A percentile compares a stretch with the other conserved stretches of the same genome.
phyloP scores from a whole-genome alignment of 441 rosid species.

The Omphalea diandra region DNA sequence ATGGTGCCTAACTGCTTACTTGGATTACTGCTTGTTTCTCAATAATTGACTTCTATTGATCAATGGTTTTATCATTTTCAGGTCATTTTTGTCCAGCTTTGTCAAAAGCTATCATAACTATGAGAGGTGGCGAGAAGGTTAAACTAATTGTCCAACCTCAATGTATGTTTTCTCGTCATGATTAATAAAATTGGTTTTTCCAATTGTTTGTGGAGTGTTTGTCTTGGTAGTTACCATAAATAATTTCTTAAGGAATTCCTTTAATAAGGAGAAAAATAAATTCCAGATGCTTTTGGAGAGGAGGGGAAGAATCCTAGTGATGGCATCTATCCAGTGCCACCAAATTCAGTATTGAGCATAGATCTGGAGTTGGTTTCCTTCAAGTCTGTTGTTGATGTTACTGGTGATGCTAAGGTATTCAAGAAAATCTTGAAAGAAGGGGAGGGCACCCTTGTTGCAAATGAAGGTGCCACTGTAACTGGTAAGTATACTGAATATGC shows the following conservation, averaged over 20 bases:
- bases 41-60: constrained; percentile 7
- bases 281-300: constrained; percentile 55
- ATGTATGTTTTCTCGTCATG: constrained; percentile 33
- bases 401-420: constrained; percentile 51
- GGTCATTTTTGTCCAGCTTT: constrained; percentile 60
- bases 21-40: not conserved
- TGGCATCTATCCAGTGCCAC: constrained; percentile 33
- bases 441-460: constrained; percentile 39
- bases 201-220: not conserved
- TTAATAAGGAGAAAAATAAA: constrained; percentile 6
- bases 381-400: constrained; percentile 55
- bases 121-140: constrained; percentile 55
- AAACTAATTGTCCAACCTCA: constrained; percentile 51
- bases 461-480: constrained; percentile 57
- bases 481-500: constrained; percentile 34
- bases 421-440: constrained; percentile 65
- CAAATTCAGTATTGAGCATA: constrained; percentile 40
- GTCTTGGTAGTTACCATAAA: not conserved
- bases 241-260: not conserved
- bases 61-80: constrained; percentile 20
- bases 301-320: constrained; percentile 30
- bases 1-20: constrained; percentile 3
- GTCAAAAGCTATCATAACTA: constrained; percentile 45
- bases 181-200: not conserved
- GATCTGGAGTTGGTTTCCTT: constrained; percentile 52